A percentile compares a stretch with the other conserved stretches of the same genome.
Conservation (phyloP, 306 rosid genomes). For the Sicyos edulis region DNA sequence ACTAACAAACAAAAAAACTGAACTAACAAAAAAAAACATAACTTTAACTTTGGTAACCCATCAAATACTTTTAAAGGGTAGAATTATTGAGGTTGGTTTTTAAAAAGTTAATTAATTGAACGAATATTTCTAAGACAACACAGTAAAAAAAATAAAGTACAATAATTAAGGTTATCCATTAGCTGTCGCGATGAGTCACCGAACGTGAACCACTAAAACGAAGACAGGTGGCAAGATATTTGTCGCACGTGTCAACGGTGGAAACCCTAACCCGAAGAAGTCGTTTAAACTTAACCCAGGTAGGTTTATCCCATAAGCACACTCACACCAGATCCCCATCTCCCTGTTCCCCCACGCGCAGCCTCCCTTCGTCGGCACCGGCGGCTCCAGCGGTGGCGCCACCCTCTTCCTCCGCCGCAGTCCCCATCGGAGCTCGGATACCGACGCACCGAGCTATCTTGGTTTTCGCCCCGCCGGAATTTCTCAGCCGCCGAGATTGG, state of each 20-base stretch:
- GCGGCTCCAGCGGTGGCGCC: constrained; percentile 8
- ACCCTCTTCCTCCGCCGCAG: background rate
- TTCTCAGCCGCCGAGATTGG: constrained; percentile 16
- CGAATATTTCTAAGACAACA: too few relatives aligned
- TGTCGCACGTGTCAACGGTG: constrained; percentile 46
- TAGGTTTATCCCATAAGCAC: constrained; percentile 23
- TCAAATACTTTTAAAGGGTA: too few relatives aligned
- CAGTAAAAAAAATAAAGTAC: background rate
- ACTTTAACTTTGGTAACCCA: too few relatives aligned
- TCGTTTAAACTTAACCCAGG: constrained; percentile 16
- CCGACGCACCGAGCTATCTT: background rate
- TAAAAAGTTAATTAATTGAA: too few relatives aligned
- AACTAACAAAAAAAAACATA: too few relatives aligned
- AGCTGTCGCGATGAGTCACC: constrained; percentile 58
- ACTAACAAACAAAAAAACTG: too few relatives aligned
- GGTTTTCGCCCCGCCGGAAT: background rate
- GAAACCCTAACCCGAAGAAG: constrained; percentile 31
- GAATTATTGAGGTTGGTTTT: too few relatives aligned
- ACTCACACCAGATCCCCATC: constrained; percentile 31
- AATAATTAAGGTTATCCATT: constrained; percentile 40
- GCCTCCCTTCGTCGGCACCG: constrained; percentile 6
- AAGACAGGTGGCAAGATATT: constrained; percentile 47
- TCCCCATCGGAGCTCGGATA: too few relatives aligned
- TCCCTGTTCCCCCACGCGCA: constrained; percentile 15
- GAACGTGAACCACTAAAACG: constrained; percentile 41